phyloP scores from a whole-genome alignment of 176 grass and related monocot genomes.

The Raddia guianensis region DNA sequence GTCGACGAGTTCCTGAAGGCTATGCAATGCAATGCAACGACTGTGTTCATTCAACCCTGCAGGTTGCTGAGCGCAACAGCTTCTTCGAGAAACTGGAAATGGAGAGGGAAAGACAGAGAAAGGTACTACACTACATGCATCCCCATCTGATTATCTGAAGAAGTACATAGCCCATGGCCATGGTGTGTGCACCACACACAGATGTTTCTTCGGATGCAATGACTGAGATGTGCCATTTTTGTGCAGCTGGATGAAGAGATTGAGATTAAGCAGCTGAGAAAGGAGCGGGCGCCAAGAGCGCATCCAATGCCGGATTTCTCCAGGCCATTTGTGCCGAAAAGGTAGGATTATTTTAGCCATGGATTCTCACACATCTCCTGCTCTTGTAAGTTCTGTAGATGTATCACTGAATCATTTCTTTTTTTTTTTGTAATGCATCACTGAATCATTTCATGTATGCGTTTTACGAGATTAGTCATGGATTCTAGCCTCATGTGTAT shows the following conservation, averaged over 20 bases:
- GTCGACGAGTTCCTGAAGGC: conserved; percentile 15
- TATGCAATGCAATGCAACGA: background rate
- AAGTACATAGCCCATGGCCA: too few relatives aligned
- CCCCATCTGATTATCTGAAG: background rate
- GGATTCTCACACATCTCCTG: background rate
- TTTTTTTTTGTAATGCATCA: background rate
- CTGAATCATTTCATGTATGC: background rate
- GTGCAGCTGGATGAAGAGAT: conserved; percentile 67
- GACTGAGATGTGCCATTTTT: background rate
- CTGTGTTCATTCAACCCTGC: conserved; percentile 13
- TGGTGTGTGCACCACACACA: background rate
- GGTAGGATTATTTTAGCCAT: conserved; percentile 19
- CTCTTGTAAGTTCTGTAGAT: background rate
- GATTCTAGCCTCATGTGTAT: background rate
- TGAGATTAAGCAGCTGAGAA: conserved; percentile 72
- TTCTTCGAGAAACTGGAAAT: conserved; percentile 66
- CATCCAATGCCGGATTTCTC: conserved; percentile 83
- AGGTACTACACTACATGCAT: conserved; percentile 45
- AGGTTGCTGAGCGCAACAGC: conserved; percentile 57
- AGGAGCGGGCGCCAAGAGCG: conserved; percentile 68
- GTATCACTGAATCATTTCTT: background rate
- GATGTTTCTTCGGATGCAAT: conserved; percentile 12
- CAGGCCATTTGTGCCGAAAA: conserved; percentile 75
- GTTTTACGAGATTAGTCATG: background rate
- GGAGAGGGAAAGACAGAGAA: conserved; percentile 64